A percentile compares a stretch with the other conserved stretches of the same genome.
Conservation (phyloP, 2,329 filamentous ascomycete species). For the Reticulascus tulasneorum region DNA sequence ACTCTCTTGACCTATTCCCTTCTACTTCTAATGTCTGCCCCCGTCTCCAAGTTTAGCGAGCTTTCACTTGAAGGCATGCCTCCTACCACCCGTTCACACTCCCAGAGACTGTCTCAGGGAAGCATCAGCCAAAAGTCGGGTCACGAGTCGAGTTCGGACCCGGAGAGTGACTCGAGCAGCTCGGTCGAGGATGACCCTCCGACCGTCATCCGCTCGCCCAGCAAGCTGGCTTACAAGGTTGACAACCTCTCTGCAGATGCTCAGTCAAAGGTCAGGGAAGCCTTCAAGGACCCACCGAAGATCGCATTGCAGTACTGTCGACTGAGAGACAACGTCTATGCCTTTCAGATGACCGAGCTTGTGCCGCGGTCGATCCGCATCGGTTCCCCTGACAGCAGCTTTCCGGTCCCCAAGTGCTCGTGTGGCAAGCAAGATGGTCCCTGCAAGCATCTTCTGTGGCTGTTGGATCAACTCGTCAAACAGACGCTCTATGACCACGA, state of each 20-base stretch:
- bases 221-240: conserved; percentile 36
- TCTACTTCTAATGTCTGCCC: conserved; percentile 27
- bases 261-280: conserved; percentile 35
- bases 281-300: conserved; percentile 44
- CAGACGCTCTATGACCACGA: conserved; percentile 40
- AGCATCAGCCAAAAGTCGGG: conserved; percentile 12
- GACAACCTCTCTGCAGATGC: conserved; percentile 32
- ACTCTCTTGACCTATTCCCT: conserved; percentile 6
- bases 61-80: conserved; percentile 39
- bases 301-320: conserved; percentile 48
- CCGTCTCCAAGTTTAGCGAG: conserved; percentile 31
- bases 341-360: conserved; percentile 53
- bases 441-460: conserved; percentile 51
- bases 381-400: conserved; percentile 33
- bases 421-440: conserved; percentile 33
- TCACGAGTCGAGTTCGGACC: conserved; percentile 23
- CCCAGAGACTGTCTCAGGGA: conserved; percentile 21
- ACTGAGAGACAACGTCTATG: conserved; percentile 43
- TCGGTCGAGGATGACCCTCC: conserved; percentile 25
- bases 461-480: conserved; percentile 49
- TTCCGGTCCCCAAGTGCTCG: conserved; percentile 41
- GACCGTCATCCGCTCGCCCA: conserved; percentile 30
- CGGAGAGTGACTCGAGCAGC: conserved; percentile 24
- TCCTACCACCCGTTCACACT: conserved; percentile 26
- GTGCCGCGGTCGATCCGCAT: conserved; percentile 50